Base-by-base conservation (phyloP, 257 asterid species). In the Haberlea rhodopensis region DNA sequence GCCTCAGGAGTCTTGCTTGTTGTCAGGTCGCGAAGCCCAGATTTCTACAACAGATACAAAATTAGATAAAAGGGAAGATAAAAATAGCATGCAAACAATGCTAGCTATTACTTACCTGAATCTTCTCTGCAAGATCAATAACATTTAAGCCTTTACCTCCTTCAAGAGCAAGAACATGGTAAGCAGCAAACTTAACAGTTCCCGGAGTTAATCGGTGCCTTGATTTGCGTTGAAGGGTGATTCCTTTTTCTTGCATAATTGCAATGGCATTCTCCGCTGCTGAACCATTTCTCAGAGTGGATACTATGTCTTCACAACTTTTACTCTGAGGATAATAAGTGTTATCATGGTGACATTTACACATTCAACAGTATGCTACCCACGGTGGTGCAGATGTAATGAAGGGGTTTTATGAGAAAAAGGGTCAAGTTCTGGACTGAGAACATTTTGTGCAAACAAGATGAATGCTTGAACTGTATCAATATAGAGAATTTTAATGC, bases 1-100 rank as follows among this genome's bases (percentile, higher is more conserved):
- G 99, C 99, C 78, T 90, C 99, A 0, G 99, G 99, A 40, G 99
- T 94, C 88, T 86, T 94, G 95, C 99, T 94, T 11, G 99, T 83
- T 56, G 92, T 76, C 54, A 94, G 80, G 80, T 94, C 99, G 51
- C 99, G 97, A 57, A 94, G 95, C 53, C 99, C 99, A 74, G 96
- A 90, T 90, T 82, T 94, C 99, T 94, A 58, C 25, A 79, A 48
- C 56, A 55, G 49, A 53, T 67, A 54, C 15, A 60, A 24, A 59
- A 65, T 60, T 72, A 68, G 76, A 79, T 51, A 57, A 57, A 52
- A n/a, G n/a, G 40, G 53, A 21, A 46, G 31, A 72, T 10, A 60
- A 23, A 62, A 63, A 21, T 24, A 62, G 56, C 51, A 29, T 43
- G 56, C 51, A 61, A n/a, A 60, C 6, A 4, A 53, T 48, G 54